A percentile compares a stretch with the other conserved stretches of the same genome.
phyloP scores from a whole-genome alignment of 2,329 filamentous ascomycete genomes.

The Chaetomium sp. region DNA sequence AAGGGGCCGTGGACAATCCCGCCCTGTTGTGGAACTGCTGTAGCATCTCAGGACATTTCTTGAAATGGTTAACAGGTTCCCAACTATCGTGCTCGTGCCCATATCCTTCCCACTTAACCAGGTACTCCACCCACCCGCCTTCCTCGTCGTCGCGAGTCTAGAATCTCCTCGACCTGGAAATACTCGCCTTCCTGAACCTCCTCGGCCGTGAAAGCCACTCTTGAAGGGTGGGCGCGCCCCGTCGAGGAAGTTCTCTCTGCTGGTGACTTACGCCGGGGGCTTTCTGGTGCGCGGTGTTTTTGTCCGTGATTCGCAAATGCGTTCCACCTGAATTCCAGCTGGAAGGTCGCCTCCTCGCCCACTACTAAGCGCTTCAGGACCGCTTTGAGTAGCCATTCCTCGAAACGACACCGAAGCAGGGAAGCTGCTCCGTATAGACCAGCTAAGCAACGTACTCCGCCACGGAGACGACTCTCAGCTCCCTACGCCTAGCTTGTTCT shows the following conservation, averaged over 20 bases:
- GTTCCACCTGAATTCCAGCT: too few species aligned
- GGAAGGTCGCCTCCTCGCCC: too few species aligned
- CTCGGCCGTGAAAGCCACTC: conserved; percentile 15
- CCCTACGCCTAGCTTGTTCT: neutral
- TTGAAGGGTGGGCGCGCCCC: conserved; percentile 18
- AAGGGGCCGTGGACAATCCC: too few species aligned
- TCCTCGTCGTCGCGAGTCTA: conserved; percentile 5
- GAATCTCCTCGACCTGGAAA: conserved; percentile 23
- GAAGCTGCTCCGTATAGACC: conserved; percentile 26
- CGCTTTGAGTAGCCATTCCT: too few species aligned
- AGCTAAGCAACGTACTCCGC: conserved; percentile 18
- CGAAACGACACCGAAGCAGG: conserved; percentile 13
- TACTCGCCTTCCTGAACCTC: conserved; percentile 18
- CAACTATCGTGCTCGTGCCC: too few species aligned
- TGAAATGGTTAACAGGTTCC: too few species aligned
- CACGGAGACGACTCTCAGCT: conserved; percentile 19
- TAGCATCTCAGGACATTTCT: too few species aligned
- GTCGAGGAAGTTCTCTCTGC: conserved; percentile 17
- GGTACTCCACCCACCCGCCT: neutral
- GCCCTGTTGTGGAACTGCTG: too few species aligned
- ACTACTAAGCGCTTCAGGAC: too few species aligned
- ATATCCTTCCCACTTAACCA: conserved; percentile 2
- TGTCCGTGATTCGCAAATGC: too few species aligned
- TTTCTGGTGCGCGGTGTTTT: too few species aligned
- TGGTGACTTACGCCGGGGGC: conserved; percentile 13